Evolutionary conservation across 2,329 filamentous ascomycete genomes (phyloP).

Genomic region (Claviceps sp.): DNA sequence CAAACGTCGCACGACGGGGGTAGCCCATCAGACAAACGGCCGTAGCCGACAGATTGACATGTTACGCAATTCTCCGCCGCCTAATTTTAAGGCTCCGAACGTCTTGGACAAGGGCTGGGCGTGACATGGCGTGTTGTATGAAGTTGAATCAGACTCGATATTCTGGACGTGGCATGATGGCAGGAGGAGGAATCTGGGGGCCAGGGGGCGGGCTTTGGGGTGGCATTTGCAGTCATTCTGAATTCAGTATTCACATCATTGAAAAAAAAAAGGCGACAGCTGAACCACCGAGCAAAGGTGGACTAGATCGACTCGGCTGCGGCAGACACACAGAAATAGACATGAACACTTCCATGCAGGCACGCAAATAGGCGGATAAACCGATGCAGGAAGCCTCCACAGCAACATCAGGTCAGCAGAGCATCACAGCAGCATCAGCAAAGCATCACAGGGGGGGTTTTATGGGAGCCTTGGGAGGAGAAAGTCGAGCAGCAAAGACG

Average conservation of each 20-base stretch:
- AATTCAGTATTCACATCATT: too few species aligned
- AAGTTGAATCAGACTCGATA: not conserved
- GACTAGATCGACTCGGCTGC: not conserved
- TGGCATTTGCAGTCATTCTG: not conserved
- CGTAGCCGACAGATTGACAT: not conserved
- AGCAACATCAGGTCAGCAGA: too few species aligned
- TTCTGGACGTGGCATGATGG: not conserved
- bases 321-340: not conserved
- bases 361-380: not conserved
- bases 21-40: not conserved
- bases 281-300: not conserved
- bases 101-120: not conserved
- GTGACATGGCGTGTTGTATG: not conserved
- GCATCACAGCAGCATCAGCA: too few species aligned
- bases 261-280: not conserved
- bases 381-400: too few species aligned
- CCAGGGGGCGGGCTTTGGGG: not conserved
- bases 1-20: constrained; percentile 2
- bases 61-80: constrained; percentile 3
- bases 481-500: not conserved
- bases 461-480: not conserved
- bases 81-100: not conserved
- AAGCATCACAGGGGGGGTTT: too few species aligned
- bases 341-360: not conserved
- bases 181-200: not conserved